These are phyloP conservation scores for Clathrus columnatus DNA, from an alignment of 768 basidiomycete species.

Conservation along the genomic window DNA sequence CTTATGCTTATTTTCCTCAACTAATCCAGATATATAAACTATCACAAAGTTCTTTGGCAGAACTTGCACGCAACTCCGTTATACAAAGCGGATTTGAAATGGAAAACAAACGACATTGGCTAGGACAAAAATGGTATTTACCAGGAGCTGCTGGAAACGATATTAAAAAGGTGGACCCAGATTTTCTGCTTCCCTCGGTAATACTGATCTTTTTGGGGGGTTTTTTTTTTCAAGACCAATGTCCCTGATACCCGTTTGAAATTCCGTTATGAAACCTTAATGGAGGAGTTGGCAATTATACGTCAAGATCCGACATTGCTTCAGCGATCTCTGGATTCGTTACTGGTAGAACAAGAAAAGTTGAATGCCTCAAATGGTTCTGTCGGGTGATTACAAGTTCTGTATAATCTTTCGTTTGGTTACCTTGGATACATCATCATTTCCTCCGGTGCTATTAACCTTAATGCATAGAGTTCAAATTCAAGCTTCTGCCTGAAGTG, in stretches of 20 bases:
- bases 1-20: neutral
- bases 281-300: constrained; percentile 78
- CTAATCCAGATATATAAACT: constrained; percentile 84
- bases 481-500: too few species aligned
- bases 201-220: neutral
- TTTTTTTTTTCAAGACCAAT: constrained; percentile 62
- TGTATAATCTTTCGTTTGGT: too few species aligned
- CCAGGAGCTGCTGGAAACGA: constrained; percentile 92
- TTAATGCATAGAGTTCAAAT: too few species aligned
- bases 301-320: constrained; percentile 11
- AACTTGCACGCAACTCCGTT: constrained; percentile 97
- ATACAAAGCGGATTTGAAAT: constrained; percentile 97
- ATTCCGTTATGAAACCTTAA: constrained; percentile 84
- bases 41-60: constrained; percentile 88
- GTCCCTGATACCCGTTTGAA: constrained; percentile 85
- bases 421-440: too few species aligned
- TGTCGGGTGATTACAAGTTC: too few species aligned
- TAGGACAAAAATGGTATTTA: constrained; percentile 89
- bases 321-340: too few species aligned
- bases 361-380: too few species aligned
- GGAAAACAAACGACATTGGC: constrained; percentile 93
- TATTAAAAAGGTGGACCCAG: constrained; percentile 82
- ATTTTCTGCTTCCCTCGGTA: neutral
- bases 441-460: too few species aligned
- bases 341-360: too few species aligned